These are phyloP conservation scores for Naganishia onofrii DNA, from an alignment of 768 basidiomycete species.

Conservation along the genomic window DNA sequence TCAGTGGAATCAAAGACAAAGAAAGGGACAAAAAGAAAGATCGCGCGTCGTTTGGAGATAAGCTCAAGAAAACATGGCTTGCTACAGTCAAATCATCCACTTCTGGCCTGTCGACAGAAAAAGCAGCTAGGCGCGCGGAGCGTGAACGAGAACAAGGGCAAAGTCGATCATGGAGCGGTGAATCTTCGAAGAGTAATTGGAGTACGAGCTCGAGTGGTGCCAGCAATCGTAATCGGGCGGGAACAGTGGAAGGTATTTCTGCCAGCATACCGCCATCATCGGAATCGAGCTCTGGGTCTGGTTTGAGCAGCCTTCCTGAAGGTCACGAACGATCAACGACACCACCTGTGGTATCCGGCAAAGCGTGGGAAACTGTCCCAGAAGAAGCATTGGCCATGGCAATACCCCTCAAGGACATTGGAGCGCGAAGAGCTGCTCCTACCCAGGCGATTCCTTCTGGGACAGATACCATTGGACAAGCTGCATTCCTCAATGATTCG, in stretches of 20 bases:
- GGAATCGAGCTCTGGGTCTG: conserved; percentile 19
- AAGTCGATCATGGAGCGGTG: conserved; percentile 45
- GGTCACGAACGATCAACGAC: background rate
- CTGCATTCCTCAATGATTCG: conserved; percentile 27
- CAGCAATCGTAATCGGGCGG: conserved; percentile 23
- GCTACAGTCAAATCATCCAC: conserved; percentile 35
- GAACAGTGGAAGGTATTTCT: background rate
- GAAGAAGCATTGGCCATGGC: conserved; percentile 51
- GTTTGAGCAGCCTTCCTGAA: conserved; percentile 13
- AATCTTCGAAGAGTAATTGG: conserved; percentile 21
- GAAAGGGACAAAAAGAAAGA: conserved; percentile 39
- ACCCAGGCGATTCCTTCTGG: background rate
- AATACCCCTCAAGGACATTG: conserved; percentile 38
- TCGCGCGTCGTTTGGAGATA: conserved; percentile 36
- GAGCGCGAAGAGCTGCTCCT: background rate
- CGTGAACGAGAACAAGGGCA: conserved; percentile 44
- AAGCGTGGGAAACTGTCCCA: conserved; percentile 48
- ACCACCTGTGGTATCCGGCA: conserved; percentile 33
- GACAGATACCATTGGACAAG: background rate
- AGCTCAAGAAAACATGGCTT: conserved; percentile 44
- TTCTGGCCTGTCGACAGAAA: conserved; percentile 18
- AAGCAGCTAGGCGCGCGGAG: conserved; percentile 32
- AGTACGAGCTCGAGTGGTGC: conserved; percentile 21
- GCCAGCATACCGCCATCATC: background rate
- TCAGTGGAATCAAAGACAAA: conserved; percentile 27